Evolutionary conservation across 495 filamentous ascomycete species (phyloP).

Genomic region (Aspergillus sclerotiicarbonarius): DNA sequence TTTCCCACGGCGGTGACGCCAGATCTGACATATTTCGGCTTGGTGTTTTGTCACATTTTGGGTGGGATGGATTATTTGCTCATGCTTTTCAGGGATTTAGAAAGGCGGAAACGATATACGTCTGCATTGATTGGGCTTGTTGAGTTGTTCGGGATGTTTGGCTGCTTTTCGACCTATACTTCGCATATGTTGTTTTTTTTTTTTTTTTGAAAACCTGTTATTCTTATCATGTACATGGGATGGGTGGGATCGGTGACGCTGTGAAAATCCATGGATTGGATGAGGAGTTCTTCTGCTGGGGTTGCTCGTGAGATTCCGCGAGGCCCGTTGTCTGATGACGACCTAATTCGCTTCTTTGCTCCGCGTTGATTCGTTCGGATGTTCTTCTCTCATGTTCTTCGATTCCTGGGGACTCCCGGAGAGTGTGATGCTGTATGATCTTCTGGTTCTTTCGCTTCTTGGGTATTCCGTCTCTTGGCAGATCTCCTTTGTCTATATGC

Average conservation of each 20-base stretch:
- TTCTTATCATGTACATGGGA: slow-evolving; percentile 44
- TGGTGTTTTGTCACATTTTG: slow-evolving; percentile 30
- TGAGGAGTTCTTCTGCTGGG: slow-evolving; percentile 45
- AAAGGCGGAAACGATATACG: slow-evolving; percentile 55
- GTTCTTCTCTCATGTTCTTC: slow-evolving; percentile 11
- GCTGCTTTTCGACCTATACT: slow-evolving; percentile 29
- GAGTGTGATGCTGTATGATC: slow-evolving; percentile 34
- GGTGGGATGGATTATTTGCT: slow-evolving; percentile 40
- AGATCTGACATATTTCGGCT: slow-evolving; percentile 31
- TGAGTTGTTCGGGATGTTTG: slow-evolving; percentile 38
- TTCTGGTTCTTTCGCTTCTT: slow-evolving; percentile 19
- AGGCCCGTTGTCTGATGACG: slow-evolving; percentile 26
- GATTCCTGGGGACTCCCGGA: slow-evolving; percentile 25
- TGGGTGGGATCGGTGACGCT: slow-evolving; percentile 36
- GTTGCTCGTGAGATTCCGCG: slow-evolving; percentile 31
- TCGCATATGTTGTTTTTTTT: slow-evolving; percentile 28
- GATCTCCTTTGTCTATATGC: slow-evolving; percentile 29
- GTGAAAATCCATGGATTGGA: slow-evolving; percentile 45
- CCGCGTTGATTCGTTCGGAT: slow-evolving; percentile 24
- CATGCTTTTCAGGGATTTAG: slow-evolving; percentile 46
- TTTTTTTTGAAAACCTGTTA: slow-evolving; percentile 28
- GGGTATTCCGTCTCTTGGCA: slow-evolving; percentile 25
- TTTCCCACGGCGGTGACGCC: slow-evolving; percentile 34
- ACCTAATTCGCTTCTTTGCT: slow-evolving; percentile 21
- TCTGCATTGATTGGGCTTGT: slow-evolving; percentile 52